phyloP scores from a whole-genome alignment of 139 green algal genomes.

The Trebouxia sp. region DNA sequence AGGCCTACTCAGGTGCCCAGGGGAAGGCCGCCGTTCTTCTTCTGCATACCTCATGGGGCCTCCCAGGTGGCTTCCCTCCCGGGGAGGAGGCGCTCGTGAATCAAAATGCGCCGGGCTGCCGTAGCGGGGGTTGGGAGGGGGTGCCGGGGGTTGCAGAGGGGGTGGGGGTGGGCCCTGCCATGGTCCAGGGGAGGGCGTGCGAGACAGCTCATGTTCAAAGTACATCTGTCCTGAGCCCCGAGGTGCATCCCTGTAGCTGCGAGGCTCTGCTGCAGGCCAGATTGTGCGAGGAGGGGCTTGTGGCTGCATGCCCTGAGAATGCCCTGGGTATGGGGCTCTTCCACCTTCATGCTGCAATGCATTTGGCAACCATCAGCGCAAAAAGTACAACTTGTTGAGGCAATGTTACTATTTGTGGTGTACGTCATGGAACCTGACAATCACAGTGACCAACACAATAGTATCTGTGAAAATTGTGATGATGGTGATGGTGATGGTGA shows the following conservation, averaged over 20 bases:
- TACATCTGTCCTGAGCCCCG: not conserved
- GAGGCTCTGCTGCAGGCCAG: not conserved
- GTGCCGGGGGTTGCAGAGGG: not conserved
- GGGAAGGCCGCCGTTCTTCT: not conserved
- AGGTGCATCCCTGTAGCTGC: not conserved
- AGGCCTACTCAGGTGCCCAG: not conserved
- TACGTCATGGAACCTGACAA: too few species aligned
- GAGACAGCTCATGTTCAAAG: not conserved
- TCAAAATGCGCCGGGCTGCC: conserved; percentile 21
- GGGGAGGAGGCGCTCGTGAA: not conserved
- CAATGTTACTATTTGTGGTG: too few species aligned
- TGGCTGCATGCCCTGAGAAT: not conserved
- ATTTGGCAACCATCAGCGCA: too few species aligned
- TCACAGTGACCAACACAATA: too few species aligned
- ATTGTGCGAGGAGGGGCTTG: not conserved
- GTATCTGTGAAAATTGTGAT: too few species aligned
- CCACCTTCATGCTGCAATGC: not conserved
- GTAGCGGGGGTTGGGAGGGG: not conserved
- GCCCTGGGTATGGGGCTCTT: not conserved
- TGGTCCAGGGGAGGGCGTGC: not conserved
- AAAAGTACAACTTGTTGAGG: too few species aligned
- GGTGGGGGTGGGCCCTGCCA: not conserved
- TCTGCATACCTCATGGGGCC: not conserved
- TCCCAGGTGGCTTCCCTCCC: not conserved
- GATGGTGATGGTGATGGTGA: too few species aligned